Percentiles rank a stretch among this genome's conserved stretches.
These are phyloP conservation scores for Glarea lozoyensis DNA, from an alignment of 495 filamentous ascomycete genomes.

Conservation along the genomic window DNA sequence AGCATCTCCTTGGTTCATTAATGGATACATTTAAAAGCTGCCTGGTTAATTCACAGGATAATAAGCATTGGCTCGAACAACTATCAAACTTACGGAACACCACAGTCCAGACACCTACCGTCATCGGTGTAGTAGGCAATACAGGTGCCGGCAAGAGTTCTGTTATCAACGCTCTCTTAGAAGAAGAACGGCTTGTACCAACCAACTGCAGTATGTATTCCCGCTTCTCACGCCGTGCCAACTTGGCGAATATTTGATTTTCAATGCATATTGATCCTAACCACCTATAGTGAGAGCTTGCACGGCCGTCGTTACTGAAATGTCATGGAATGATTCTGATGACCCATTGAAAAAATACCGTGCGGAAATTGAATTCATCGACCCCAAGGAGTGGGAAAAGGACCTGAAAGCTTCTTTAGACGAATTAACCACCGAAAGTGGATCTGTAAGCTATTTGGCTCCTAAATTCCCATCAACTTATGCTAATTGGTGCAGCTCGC, in stretches of 20 bases:
- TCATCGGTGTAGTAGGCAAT: conserved; percentile 80
- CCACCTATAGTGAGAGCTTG: conserved; percentile 48
- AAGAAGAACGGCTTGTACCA: conserved; percentile 12
- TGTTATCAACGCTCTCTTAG: conserved; percentile 14
- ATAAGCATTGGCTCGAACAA: conserved; percentile 30
- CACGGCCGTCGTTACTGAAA: conserved; percentile 57
- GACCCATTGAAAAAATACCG: conserved; percentile 38
- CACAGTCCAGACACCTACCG: neutral
- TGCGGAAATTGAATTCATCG: conserved; percentile 59
- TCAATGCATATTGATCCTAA: too few species aligned
- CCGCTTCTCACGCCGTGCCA: conserved; percentile 7
- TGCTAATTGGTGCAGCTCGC: conserved; percentile 23
- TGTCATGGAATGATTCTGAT: conserved; percentile 48
- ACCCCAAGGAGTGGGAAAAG: conserved; percentile 42
- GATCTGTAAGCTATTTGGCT: conserved; percentile 20
- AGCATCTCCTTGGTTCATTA: too few species aligned
- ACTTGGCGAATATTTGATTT: too few species aligned
- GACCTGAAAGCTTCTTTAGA: conserved; percentile 42
- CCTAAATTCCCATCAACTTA: conserved; percentile 15
- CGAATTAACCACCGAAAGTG: conserved; percentile 40
- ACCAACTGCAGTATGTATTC: conserved; percentile 7
- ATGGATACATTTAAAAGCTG: too few species aligned
- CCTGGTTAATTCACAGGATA: too few species aligned
- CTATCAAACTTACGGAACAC: conserved; percentile 18
- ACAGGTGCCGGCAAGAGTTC: conserved; percentile 75